Evolutionary conservation across 1,284 basidiomycete genomes (phyloP).

Genomic region (Ceratobasidium sp.): DNA sequence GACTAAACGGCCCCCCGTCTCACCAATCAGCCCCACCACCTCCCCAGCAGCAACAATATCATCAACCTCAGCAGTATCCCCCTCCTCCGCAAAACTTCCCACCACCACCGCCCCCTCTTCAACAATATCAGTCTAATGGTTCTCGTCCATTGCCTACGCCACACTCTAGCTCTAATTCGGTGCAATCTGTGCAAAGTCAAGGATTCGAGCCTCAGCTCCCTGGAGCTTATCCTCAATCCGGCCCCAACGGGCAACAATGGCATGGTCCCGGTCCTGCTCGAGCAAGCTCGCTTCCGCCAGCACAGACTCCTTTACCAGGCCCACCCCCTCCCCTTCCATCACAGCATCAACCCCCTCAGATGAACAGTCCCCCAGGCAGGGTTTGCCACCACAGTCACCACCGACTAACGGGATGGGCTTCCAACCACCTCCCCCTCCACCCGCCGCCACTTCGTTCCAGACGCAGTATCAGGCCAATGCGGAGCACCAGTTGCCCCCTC

Average conservation of each 20-base stretch:
- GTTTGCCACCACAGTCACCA: conserved; percentile 13
- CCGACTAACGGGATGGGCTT: conserved; percentile 44
- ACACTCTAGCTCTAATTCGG: conserved; percentile 39
- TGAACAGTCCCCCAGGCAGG: conserved; percentile 42
- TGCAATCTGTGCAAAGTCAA: conserved; percentile 40
- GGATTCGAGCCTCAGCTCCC: conserved; percentile 44
- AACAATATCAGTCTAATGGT: conserved; percentile 28
- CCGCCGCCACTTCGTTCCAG: conserved; percentile 32
- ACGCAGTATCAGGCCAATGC: conserved; percentile 21
- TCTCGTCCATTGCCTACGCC: conserved; percentile 44
- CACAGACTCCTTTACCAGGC: conserved; percentile 41
- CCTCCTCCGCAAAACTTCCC: conserved; percentile 53
- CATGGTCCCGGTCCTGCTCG: conserved; percentile 45
- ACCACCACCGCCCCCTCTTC: conserved; percentile 45
- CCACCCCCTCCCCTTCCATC: conserved; percentile 44
- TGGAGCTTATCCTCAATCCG: conserved; percentile 46
- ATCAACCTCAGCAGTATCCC: conserved; percentile 36
- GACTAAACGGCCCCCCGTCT: conserved; percentile 20
- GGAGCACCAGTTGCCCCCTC: conserved; percentile 23
- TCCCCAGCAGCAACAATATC: conserved; percentile 33
- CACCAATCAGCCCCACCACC: conserved; percentile 36
- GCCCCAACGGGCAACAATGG: conserved; percentile 45
- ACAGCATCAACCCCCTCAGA: conserved; percentile 45
- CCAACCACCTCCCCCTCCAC: conserved; percentile 49
- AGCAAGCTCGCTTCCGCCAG: conserved; percentile 47